phyloP scores from a whole-genome alignment of 768 basidiomycete genomes.

The Termitomyces sp. region DNA sequence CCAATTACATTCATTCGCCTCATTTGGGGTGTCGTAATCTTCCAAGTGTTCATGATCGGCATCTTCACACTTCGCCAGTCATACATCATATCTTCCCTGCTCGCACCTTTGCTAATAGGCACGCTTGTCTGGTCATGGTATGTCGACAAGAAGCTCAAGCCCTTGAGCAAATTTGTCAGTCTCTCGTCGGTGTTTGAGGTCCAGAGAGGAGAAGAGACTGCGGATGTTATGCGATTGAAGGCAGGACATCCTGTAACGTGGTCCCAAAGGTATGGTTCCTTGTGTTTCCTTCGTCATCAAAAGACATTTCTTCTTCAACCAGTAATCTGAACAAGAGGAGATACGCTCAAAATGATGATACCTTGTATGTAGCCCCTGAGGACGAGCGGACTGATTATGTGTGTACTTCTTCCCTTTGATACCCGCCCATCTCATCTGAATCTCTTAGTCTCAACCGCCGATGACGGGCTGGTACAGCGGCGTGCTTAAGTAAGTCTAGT shows the following conservation, averaged over 20 bases:
- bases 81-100: slow-evolving; percentile 44
- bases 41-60: slow-evolving; percentile 95
- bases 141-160: slow-evolving; percentile 58
- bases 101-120: slow-evolving; percentile 70
- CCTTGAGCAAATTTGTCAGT: slow-evolving; percentile 78
- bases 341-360: slow-evolving; percentile 93
- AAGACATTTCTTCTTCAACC: background rate
- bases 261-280: slow-evolving; percentile 69
- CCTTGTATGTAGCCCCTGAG: slow-evolving; percentile 91
- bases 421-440: background rate
- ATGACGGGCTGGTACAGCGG: slow-evolving; percentile 95
- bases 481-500: slow-evolving; percentile 68
- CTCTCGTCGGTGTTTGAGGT: slow-evolving; percentile 87
- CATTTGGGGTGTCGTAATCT: slow-evolving; percentile 89
- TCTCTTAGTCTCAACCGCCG: slow-evolving; percentile 81
- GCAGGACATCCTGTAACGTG: slow-evolving; percentile 84
- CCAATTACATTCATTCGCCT: slow-evolving; percentile 90
- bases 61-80: slow-evolving; percentile 69
- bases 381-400: slow-evolving; percentile 91
- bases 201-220: slow-evolving; percentile 82
- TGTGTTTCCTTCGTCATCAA: background rate
- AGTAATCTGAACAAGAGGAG: slow-evolving; percentile 82
- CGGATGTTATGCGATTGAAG: slow-evolving; percentile 67
- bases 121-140: slow-evolving; percentile 83
- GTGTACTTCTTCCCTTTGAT: slow-evolving; percentile 14